phyloP scores from a whole-genome alignment of 306 rosid species.

The Quercus rubra region DNA sequence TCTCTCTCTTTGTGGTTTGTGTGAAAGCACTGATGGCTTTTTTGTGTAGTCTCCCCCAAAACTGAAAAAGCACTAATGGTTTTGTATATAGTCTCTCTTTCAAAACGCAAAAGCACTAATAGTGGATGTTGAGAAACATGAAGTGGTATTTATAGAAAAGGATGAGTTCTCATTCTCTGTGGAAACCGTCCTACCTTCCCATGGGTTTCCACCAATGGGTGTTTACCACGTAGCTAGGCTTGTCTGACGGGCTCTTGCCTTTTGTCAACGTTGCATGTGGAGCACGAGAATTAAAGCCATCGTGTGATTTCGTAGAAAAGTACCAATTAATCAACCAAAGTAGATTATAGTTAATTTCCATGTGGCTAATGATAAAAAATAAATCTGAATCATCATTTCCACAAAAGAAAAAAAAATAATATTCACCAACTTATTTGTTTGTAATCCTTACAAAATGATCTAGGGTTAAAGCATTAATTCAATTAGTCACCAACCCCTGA shows the following conservation, averaged over 20 bases:
- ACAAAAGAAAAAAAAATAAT: no score
- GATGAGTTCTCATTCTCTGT: not conserved
- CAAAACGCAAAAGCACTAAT: not conserved
- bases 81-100: not conserved
- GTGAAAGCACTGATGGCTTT: not conserved
- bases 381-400: no score
- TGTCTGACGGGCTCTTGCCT: not conserved
- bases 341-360: not conserved
- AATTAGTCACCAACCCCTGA: no score
- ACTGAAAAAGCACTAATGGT: not conserved
- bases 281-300: not conserved
- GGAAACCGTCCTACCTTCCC: not conserved
- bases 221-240: not conserved
- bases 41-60: not conserved
- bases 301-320: not conserved
- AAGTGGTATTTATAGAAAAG: constrained; percentile 41
- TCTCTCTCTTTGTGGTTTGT: not conserved
- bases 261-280: not conserved
- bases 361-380: no score
- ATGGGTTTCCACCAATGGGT: not conserved
- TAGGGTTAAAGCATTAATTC: no score
- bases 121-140: not conserved
- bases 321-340: not conserved
- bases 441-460: no score
- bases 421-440: no score